Percentiles rank a stretch among this genome's conserved stretches.
Conservation (phyloP, 2,329 filamentous ascomycete species). For the Atkinsonella texensis region DNA sequence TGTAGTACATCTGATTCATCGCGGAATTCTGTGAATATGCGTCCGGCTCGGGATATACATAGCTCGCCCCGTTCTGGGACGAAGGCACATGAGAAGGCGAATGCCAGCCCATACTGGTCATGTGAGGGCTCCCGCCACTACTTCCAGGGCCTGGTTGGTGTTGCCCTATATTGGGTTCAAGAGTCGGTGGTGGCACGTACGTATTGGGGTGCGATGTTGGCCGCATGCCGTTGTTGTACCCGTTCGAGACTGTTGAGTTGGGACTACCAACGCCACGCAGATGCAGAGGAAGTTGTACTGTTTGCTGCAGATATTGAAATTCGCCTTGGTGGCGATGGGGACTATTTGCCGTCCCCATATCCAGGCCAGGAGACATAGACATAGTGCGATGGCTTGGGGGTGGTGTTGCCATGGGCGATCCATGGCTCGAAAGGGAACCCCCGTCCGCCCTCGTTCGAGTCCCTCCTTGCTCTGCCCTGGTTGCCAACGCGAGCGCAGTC, state of each 20-base stretch:
- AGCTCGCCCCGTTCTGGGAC: conserved; percentile 53
- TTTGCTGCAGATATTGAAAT: conserved; percentile 61
- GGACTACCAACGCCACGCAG: conserved; percentile 66
- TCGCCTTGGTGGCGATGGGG: conserved; percentile 54
- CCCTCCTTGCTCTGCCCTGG: conserved; percentile 25
- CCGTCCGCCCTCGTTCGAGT: conserved; percentile 52
- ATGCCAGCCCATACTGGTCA: conserved; percentile 72
- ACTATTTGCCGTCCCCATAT: conserved; percentile 54
- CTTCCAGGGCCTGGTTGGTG: conserved; percentile 56
- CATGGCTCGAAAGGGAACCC: conserved; percentile 58
- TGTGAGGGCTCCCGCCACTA: conserved; percentile 75
- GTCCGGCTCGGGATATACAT: conserved; percentile 77
- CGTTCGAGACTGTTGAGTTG: conserved; percentile 52
- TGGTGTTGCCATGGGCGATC: conserved; percentile 65
- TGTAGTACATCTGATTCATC: conserved; percentile 62
- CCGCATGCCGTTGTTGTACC: conserved; percentile 36
- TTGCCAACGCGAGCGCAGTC: conserved; percentile 57
- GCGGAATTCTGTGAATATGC: conserved; percentile 48
- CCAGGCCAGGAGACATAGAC: conserved; percentile 69
- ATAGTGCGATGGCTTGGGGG: conserved; percentile 70
- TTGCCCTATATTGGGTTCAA: conserved; percentile 77
- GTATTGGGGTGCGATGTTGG: conserved; percentile 77
- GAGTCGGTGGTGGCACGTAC: conserved; percentile 72
- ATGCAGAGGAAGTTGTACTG: conserved; percentile 70
- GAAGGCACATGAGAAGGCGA: conserved; percentile 67